phyloP scores from a whole-genome alignment of 169 alveolate species.

The Eimeria maxima region DNA sequence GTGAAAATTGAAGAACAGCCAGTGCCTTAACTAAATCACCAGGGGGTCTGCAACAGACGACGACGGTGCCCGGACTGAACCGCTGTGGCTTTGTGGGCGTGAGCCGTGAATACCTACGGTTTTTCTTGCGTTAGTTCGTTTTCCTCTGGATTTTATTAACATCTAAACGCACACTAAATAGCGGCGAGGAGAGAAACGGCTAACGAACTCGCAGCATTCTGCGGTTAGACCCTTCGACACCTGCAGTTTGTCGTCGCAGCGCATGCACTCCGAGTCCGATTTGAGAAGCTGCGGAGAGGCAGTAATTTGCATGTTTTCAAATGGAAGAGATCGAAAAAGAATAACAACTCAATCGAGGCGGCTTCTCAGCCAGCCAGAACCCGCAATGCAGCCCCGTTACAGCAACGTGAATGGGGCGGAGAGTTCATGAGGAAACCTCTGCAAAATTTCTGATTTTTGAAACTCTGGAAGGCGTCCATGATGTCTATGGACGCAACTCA shows the following conservation, averaged over 20 bases:
- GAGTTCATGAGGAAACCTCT: not conserved
- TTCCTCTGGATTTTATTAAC: not conserved
- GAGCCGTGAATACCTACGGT: not conserved
- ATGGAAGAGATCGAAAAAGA: not conserved
- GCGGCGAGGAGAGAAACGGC: not conserved
- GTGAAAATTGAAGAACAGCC: not conserved
- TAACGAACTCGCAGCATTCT: not conserved
- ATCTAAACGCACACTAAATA: not conserved
- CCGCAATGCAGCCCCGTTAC: slow-evolving; percentile 1
- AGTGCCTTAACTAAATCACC: not conserved
- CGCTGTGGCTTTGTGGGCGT: not conserved
- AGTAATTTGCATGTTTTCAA: not conserved
- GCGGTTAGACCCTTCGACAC: not conserved
- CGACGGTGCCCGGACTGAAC: slow-evolving; percentile 8
- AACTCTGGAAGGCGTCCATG: not conserved
- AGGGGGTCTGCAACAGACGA: not conserved
- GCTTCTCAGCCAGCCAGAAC: not conserved
- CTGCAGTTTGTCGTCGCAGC: slow-evolving; percentile 8
- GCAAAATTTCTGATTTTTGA: not conserved
- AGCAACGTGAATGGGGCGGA: not conserved
- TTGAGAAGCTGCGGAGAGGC: not conserved
- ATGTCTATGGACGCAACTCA: not conserved
- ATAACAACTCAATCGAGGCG: not conserved
- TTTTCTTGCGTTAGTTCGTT: not conserved
- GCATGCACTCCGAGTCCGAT: not conserved